Conservation (phyloP, 2,329 filamentous ascomycete genomes). For the Stachybotrys chartarum region DNA sequence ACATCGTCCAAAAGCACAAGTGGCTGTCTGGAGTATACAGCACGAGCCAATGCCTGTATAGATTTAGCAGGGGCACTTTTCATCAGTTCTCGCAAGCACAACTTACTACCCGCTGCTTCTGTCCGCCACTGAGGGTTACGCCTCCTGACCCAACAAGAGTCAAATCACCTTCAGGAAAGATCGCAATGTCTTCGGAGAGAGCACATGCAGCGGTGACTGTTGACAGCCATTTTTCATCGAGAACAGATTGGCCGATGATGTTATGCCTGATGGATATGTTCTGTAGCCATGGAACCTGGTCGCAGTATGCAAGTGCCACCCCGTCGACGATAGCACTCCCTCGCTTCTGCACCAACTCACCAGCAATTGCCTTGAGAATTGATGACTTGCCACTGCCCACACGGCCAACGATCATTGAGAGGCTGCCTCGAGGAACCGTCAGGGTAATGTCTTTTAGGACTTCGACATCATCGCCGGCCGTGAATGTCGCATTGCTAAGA, state of each 20-base stretch:
- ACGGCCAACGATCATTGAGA: slow-evolving; percentile 31
- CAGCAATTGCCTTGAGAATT: slow-evolving; percentile 28
- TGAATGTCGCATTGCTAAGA: slow-evolving; percentile 9
- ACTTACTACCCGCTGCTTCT: slow-evolving; percentile 32
- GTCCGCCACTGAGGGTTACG: slow-evolving; percentile 34
- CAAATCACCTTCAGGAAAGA: slow-evolving; percentile 21
- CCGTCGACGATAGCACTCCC: slow-evolving; percentile 18
- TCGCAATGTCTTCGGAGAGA: slow-evolving; percentile 24
- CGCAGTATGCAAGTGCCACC: slow-evolving; percentile 29
- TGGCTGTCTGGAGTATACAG: slow-evolving; percentile 31
- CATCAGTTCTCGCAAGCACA: neutral
- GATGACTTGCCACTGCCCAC: slow-evolving; percentile 38
- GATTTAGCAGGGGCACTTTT: neutral
- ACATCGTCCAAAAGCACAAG: slow-evolving; percentile 39
- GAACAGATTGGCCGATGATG: slow-evolving; percentile 23
- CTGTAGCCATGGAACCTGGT: slow-evolving; percentile 35
- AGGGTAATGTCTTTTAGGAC: slow-evolving; percentile 19
- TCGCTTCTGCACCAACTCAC: slow-evolving; percentile 19
- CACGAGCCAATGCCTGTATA: slow-evolving; percentile 33
- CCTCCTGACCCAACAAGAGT: slow-evolving; percentile 34
- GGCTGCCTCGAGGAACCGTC: slow-evolving; percentile 5
- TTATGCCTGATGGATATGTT: slow-evolving; percentile 31
- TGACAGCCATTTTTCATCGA: slow-evolving; percentile 19
- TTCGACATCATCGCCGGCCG: slow-evolving; percentile 5
- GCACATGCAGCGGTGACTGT: slow-evolving; percentile 24